Percentiles rank a stretch among this genome's conserved stretches.
Evolutionary conservation across 345 rosid species (phyloP).

Genomic region (Camelina hispida): DNA sequence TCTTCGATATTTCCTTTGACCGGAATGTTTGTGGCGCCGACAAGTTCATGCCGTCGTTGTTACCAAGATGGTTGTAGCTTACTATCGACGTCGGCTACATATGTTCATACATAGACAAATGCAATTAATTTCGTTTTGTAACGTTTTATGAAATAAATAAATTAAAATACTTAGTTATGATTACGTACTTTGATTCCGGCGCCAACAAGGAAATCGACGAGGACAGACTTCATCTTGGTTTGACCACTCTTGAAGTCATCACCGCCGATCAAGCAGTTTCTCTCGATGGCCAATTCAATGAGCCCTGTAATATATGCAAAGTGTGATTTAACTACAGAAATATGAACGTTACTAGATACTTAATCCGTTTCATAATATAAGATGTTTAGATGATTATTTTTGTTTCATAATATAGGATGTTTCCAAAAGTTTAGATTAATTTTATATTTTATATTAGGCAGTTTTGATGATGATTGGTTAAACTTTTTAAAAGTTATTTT

Average conservation of each 20-base stretch:
- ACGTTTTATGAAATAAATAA: slow-evolving; percentile 1
- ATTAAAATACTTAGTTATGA: background rate
- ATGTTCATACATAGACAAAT: background rate
- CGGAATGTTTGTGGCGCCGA: slow-evolving; percentile 98
- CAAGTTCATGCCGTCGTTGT: slow-evolving; percentile 98
- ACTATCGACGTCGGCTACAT: slow-evolving; percentile 93
- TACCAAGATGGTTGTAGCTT: slow-evolving; percentile 95
- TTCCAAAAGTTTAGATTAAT: too few relatives aligned
- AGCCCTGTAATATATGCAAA: slow-evolving; percentile 57
- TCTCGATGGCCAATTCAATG: slow-evolving; percentile 84
- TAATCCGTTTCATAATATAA: too few relatives aligned
- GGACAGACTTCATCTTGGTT: slow-evolving; percentile 96
- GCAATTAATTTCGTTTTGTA: slow-evolving; percentile 5
- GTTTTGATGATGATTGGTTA: too few relatives aligned
- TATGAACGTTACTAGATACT: background rate
- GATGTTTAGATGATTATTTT: too few relatives aligned
- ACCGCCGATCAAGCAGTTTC: slow-evolving; percentile 90
- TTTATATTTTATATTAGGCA: too few relatives aligned
- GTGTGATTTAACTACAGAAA: background rate
- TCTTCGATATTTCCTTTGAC: slow-evolving; percentile 95
- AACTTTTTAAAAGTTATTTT: too few relatives aligned
- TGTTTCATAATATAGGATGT: too few relatives aligned
- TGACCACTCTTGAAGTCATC: slow-evolving; percentile 99
- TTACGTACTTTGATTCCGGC: slow-evolving; percentile 89
- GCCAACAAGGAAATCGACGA: slow-evolving; percentile 95